Percentiles rank a stretch among this genome's conserved stretches.
Conservation (phyloP, 2,329 filamentous ascomycete genomes). For the Aspergillus puulaauensis region DNA sequence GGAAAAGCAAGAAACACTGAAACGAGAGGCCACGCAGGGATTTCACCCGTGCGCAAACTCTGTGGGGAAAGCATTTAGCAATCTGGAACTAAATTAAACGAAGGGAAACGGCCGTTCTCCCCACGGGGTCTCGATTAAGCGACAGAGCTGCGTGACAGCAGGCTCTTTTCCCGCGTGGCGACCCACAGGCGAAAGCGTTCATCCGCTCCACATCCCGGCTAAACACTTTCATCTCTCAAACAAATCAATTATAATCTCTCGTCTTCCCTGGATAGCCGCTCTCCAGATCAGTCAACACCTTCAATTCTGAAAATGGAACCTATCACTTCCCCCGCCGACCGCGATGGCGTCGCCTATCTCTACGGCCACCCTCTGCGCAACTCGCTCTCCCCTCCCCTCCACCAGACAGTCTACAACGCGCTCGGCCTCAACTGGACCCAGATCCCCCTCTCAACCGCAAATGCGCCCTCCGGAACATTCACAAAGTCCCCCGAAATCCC, state of each 20-base stretch:
- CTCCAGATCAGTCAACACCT: background rate
- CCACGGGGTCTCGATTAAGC: constrained; percentile 10
- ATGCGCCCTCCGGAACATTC: constrained; percentile 25
- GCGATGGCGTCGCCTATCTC: constrained; percentile 54
- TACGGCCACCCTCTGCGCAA: constrained; percentile 58
- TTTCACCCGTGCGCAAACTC: background rate
- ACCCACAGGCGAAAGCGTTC: constrained; percentile 1
- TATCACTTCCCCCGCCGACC: constrained; percentile 32
- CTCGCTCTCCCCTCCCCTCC: constrained; percentile 56
- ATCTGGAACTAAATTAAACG: background rate
- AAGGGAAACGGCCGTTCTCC: background rate
- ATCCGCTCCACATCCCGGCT: background rate
- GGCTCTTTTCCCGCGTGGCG: background rate
- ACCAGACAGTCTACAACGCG: constrained; percentile 54
- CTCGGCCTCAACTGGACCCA: constrained; percentile 55
- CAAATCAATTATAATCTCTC: background rate
- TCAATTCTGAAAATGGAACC: constrained; percentile 21
- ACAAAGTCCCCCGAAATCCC: constrained; percentile 36
- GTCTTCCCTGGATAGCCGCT: background rate
- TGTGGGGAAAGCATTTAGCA: constrained; percentile 11
- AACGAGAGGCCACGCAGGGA: background rate
- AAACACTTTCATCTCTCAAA: background rate
- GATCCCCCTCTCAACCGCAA: constrained; percentile 43
- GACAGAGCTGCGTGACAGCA: background rate
- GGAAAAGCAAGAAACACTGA: background rate